Percentiles rank a stretch among this genome's conserved stretches.
These are phyloP conservation scores for Trichothecium roseum DNA, from an alignment of 2,329 filamentous ascomycete species.

Conservation along the genomic window DNA sequence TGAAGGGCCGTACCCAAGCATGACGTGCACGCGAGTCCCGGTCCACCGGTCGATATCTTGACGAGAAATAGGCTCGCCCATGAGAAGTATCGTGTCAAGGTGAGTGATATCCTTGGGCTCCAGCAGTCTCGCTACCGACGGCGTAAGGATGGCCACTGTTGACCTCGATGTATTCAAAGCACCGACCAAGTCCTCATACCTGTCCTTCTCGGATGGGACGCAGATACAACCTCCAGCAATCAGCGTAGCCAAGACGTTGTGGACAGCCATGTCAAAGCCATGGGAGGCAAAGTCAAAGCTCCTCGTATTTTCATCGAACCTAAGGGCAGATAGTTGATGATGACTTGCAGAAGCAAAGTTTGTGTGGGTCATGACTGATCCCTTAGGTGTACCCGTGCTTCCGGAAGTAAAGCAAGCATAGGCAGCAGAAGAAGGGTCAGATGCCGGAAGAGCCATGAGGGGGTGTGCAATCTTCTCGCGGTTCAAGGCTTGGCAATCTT, in stretches of 20 bases:
- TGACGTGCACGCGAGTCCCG: background rate
- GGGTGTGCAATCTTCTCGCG: no score
- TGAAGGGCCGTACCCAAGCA: slow-evolving; percentile 1
- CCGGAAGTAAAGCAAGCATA: slow-evolving; percentile 17
- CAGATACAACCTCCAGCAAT: slow-evolving; percentile 5
- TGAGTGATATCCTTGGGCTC: background rate
- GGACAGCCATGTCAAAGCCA: slow-evolving; percentile 6
- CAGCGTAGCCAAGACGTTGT: slow-evolving; percentile 5
- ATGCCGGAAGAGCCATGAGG: no score
- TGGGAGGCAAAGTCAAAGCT: slow-evolving; percentile 20
- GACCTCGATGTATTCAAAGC: background rate
- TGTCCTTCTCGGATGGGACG: slow-evolving; percentile 5
- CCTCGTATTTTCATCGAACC: slow-evolving; percentile 11
- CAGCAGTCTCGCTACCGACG: slow-evolving; percentile 4
- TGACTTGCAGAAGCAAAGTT: slow-evolving; percentile 13
- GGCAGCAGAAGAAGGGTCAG: slow-evolving; percentile 2
- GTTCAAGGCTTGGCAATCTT: no score
- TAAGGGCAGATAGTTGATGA: slow-evolving; percentile 10
- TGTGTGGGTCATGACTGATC: slow-evolving; percentile 18
- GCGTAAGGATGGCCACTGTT: slow-evolving; percentile 3
- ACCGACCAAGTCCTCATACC: background rate
- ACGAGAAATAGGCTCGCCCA: background rate
- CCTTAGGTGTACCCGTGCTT: slow-evolving; percentile 26
- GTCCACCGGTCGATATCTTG: slow-evolving; percentile 1
- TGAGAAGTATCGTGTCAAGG: background rate